Conservation (phyloP, 306 rosid genomes). For the Prunus padus region DNA sequence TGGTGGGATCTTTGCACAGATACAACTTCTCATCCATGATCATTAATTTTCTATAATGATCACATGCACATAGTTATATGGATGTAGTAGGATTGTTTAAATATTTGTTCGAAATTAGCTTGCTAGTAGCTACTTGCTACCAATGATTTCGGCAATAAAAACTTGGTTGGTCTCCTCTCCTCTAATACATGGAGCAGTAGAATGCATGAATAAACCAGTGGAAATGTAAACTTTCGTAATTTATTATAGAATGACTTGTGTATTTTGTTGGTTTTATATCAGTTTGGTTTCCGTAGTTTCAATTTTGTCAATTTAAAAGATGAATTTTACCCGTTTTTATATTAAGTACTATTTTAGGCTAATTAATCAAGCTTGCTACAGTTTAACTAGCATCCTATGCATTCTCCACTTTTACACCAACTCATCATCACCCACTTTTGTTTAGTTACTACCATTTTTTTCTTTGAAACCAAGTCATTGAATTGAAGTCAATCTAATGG, state of each 20-base stretch:
- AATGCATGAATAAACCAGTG: background rate
- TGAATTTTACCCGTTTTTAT: background rate
- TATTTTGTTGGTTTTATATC: too few species aligned
- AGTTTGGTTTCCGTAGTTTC: too few species aligned
- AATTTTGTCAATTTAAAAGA: too few species aligned
- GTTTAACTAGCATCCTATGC: background rate
- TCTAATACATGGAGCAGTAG: background rate
- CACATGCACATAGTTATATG: background rate
- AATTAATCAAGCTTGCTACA: background rate
- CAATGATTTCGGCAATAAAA: background rate
- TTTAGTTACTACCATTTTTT: background rate
- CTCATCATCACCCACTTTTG: background rate
- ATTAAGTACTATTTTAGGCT: background rate
- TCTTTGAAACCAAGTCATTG: slow-evolving; percentile 4
- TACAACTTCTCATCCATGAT: slow-evolving; percentile 1
- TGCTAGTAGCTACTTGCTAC: background rate
- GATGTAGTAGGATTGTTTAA: background rate
- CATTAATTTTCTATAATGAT: background rate
- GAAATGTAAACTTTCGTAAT: too few species aligned
- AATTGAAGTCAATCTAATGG: slow-evolving; percentile 4
- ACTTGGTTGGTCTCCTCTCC: background rate
- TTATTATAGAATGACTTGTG: too few species aligned
- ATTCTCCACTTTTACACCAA: background rate
- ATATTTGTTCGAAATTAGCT: background rate
- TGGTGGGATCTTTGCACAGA: background rate